Evolutionary conservation across 345 rosid species (phyloP).

Genomic region (Cardamine resedifolia): DNA sequence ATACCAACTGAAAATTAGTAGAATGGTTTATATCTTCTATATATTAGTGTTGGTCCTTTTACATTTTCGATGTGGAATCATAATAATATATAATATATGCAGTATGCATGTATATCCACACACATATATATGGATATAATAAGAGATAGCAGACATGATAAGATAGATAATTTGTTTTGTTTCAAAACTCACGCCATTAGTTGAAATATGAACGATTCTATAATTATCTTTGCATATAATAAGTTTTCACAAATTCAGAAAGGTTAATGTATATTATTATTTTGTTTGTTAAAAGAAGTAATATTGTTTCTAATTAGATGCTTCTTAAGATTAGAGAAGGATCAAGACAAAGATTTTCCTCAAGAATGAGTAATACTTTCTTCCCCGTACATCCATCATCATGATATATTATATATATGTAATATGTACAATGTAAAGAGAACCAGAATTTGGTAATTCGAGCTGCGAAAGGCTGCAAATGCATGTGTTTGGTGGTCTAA

Average conservation of each 20-base stretch:
- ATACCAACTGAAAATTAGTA: too few relatives aligned
- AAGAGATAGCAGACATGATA: not conserved
- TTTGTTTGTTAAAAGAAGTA: too few relatives aligned
- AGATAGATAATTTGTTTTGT: not conserved
- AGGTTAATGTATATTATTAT: too few relatives aligned
- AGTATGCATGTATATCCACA: not conserved
- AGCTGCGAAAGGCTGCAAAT: too few relatives aligned
- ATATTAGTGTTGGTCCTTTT: too few relatives aligned
- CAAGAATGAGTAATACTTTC: not conserved
- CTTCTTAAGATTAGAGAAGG: not conserved
- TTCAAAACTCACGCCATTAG: not conserved
- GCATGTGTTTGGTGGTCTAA: constrained; percentile 11
- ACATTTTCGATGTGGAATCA: too few relatives aligned
- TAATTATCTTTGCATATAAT: not conserved
- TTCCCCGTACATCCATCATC: not conserved
- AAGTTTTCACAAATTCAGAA: not conserved
- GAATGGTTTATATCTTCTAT: too few relatives aligned
- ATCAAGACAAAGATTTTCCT: not conserved
- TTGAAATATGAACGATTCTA: not conserved
- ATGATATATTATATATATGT: not conserved
- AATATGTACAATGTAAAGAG: too few relatives aligned
- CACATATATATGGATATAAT: not conserved
- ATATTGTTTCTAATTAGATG: not conserved
- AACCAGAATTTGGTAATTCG: constrained; percentile 1
- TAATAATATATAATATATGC: not conserved